phyloP scores from a whole-genome alignment of 1,284 basidiomycete species.

The Puccinia triticina region DNA sequence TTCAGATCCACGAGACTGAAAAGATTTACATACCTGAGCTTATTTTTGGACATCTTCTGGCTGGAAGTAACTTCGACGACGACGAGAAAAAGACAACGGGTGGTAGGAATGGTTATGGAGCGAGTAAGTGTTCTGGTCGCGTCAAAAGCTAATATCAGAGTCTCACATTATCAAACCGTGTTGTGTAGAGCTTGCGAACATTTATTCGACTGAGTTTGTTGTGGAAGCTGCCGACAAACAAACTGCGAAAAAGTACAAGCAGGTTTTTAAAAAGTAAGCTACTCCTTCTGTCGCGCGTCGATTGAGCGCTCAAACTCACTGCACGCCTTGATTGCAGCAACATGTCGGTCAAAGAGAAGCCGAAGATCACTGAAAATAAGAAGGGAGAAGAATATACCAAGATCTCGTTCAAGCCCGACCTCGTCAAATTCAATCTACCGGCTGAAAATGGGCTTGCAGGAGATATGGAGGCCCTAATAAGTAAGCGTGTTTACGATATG shows the following conservation, averaged over 20 bases:
- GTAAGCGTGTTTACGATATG: slow-evolving; percentile 96
- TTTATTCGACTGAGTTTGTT: slow-evolving; percentile 94
- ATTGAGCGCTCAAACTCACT: background rate
- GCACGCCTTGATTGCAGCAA: slow-evolving; percentile 4
- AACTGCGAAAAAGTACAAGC: slow-evolving; percentile 86
- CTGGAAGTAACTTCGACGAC: slow-evolving; percentile 96
- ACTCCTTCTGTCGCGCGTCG: slow-evolving; percentile 56
- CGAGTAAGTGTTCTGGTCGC: slow-evolving; percentile 63
- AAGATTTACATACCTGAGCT: slow-evolving; percentile 96
- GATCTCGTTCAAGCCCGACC: slow-evolving; percentile 91
- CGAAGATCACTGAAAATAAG: slow-evolving; percentile 80
- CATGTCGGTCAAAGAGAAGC: slow-evolving; percentile 30
- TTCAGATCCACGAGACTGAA: slow-evolving; percentile 84
- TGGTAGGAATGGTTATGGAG: slow-evolving; percentile 97
- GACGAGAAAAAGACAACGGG: slow-evolving; percentile 94
- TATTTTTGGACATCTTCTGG: slow-evolving; percentile 75
- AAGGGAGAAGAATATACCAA: slow-evolving; percentile 89
- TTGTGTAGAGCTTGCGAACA: slow-evolving; percentile 79
- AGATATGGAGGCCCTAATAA: slow-evolving; percentile 84
- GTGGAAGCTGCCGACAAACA: slow-evolving; percentile 94
- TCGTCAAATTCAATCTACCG: slow-evolving; percentile 85
- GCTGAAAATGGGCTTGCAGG: slow-evolving; percentile 73
- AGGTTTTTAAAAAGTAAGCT: slow-evolving; percentile 96
- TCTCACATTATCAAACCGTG: background rate
- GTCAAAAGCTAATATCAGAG: background rate